phyloP scores from a whole-genome alignment of 805 yeast genomes.

The Wickerhamomyces alni region DNA sequence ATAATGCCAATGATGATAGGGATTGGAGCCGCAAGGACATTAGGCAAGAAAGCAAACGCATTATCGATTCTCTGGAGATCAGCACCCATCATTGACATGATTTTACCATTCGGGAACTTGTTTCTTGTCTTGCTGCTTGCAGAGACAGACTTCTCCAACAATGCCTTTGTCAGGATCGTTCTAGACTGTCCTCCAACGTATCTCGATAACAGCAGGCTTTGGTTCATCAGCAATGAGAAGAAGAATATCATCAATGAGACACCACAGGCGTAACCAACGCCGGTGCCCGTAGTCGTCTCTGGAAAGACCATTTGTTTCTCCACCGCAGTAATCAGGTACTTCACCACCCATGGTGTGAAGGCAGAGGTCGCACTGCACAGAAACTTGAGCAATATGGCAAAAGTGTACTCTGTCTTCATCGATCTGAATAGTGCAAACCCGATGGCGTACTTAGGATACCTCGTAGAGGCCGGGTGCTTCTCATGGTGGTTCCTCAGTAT shows the following conservation, averaged over 20 bases:
- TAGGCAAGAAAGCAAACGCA: conserved; percentile 53
- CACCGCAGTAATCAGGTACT: conserved; percentile 45
- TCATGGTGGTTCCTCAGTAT: too few species aligned
- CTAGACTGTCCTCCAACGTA: conserved; percentile 60
- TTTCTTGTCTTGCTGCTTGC: conserved; percentile 49
- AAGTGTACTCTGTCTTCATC: background rate
- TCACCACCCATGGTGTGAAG: conserved; percentile 22
- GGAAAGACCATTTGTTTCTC: conserved; percentile 34
- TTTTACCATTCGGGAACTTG: conserved; percentile 53
- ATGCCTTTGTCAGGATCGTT: conserved; percentile 59
- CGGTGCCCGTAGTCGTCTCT: conserved; percentile 37
- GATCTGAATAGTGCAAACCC: background rate
- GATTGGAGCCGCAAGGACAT: conserved; percentile 32
- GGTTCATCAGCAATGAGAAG: conserved; percentile 46
- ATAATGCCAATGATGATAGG: conserved; percentile 51
- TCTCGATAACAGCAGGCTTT: conserved; percentile 51
- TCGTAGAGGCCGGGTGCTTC: background rate
- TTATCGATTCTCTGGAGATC: conserved; percentile 72
- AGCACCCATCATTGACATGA: conserved; percentile 70
- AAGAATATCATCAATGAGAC: conserved; percentile 45
- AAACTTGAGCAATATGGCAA: background rate
- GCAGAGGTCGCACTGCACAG: background rate
- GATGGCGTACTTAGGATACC: background rate
- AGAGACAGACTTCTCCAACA: conserved; percentile 57
- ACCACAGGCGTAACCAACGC: conserved; percentile 74